Conservation (phyloP, 2,329 filamentous ascomycete species). For the Stachybotrys chlorohalonatus region DNA sequence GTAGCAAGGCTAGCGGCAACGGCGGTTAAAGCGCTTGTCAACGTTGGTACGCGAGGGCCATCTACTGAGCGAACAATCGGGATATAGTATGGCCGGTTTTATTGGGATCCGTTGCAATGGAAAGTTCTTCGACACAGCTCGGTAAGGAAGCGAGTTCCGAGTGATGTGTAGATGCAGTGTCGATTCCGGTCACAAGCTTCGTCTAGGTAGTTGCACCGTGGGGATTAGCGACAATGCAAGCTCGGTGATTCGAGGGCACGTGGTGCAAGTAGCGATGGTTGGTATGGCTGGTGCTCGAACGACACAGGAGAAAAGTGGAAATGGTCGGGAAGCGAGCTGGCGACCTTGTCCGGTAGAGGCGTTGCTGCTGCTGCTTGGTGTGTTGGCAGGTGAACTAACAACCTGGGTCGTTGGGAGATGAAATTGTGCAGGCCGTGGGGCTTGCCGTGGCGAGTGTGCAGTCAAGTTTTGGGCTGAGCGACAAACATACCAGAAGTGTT, state of each 20-base stretch:
- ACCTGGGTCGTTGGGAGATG: not conserved
- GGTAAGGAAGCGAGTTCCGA: no score
- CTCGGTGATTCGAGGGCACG: no score
- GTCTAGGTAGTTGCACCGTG: no score
- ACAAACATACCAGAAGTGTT: not conserved
- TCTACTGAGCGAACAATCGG: not conserved
- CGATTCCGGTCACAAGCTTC: no score
- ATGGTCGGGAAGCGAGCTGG: no score
- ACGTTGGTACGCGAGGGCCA: not conserved
- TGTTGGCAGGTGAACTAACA: not conserved
- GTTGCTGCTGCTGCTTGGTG: not conserved
- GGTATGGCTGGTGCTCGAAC: no score
- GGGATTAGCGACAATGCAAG: no score
- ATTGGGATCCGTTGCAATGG: not conserved
- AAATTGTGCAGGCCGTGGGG: not conserved
- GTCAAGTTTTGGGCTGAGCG: not conserved
- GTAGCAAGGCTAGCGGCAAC: slow-evolving; percentile 4
- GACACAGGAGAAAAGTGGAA: no score
- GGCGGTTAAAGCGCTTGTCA: not conserved
- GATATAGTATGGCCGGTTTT: not conserved
- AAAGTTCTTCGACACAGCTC: no score
- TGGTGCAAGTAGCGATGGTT: no score
- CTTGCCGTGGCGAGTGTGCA: not conserved
- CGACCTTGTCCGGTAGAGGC: no score
- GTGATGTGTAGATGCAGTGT: no score